phyloP scores from a whole-genome alignment of 495 filamentous ascomycete genomes.

The Talaromyces borbonicus region DNA sequence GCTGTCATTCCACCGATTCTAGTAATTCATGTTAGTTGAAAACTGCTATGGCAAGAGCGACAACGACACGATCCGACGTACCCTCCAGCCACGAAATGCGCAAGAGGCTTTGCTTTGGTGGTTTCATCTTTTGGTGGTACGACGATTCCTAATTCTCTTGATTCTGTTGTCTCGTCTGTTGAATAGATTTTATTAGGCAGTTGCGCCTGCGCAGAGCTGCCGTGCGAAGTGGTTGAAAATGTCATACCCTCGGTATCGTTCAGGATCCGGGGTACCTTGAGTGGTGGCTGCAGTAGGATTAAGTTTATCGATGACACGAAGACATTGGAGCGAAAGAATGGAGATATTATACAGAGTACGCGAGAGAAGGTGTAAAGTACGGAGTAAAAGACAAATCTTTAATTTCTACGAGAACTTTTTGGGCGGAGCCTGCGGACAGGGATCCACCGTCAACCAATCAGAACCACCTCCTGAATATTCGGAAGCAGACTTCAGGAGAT shows the following conservation, averaged over 20 bases:
- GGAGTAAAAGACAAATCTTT: too few relatives aligned
- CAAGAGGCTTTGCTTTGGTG: conserved; percentile 68
- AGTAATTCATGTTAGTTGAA: too few relatives aligned
- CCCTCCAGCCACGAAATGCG: conserved; percentile 84
- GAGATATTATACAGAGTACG: background rate
- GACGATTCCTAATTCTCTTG: conserved; percentile 52
- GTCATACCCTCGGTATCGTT: too few relatives aligned
- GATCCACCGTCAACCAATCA: conserved; percentile 6
- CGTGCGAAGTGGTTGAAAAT: conserved; percentile 12
- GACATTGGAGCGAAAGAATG: background rate
- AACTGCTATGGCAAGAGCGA: too few relatives aligned
- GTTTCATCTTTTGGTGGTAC: conserved; percentile 32
- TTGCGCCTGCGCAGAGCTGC: conserved; percentile 22
- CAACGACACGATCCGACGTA: conserved; percentile 35
- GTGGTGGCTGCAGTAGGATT: too few relatives aligned
- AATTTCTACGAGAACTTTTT: conserved; percentile 10
- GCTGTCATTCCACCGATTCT: conserved; percentile 84
- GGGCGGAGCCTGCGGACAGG: conserved; percentile 1
- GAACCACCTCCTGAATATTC: conserved; percentile 3
- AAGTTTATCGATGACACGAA: too few relatives aligned
- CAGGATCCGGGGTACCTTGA: too few relatives aligned
- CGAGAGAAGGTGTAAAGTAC: background rate
- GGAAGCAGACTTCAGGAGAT: background rate
- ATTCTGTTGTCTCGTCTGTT: conserved; percentile 28
- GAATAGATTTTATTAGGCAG: conserved; percentile 10